These are phyloP conservation scores for Lecanicillium sp. DNA, from an alignment of 2,329 filamentous ascomycete species.

Conservation along the genomic window DNA sequence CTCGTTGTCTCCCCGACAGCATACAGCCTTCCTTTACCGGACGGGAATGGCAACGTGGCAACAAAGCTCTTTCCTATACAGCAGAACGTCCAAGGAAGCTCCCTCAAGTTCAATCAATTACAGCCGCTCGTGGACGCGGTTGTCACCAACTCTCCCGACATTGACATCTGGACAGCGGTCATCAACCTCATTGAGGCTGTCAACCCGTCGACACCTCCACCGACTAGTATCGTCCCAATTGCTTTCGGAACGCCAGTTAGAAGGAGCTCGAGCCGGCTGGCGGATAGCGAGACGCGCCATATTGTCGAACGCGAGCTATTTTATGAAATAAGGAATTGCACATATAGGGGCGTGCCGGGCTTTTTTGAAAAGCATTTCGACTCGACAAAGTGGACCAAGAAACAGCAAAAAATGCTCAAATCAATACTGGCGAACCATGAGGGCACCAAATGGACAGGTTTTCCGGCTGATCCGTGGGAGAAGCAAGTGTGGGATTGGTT, in stretches of 20 bases:
- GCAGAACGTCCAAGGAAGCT: conserved; percentile 4
- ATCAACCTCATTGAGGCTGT: conserved; percentile 6
- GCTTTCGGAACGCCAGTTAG: conserved; percentile 6
- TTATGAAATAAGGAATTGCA: conserved; percentile 6
- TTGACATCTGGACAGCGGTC: conserved; percentile 7
- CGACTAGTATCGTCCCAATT: conserved; percentile 4
- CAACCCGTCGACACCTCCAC: conserved; percentile 4
- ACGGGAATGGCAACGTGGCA: conserved; percentile 3
- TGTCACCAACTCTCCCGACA: conserved; percentile 4
- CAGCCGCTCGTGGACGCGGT: conserved; percentile 3
- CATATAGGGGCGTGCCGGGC: conserved; percentile 4
- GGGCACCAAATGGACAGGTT: conserved; percentile 2
- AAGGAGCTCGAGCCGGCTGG: conserved; percentile 7
- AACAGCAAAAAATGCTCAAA: conserved; percentile 7
- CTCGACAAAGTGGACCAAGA: conserved; percentile 5
- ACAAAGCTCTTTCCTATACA: conserved; percentile 1
- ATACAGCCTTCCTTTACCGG: conserved; percentile 5
- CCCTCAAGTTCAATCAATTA: conserved; percentile 2
- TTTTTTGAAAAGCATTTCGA: conserved; percentile 9
- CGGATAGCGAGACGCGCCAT: conserved; percentile 7
- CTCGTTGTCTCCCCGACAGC: conserved; percentile 5
- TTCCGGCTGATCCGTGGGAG: conserved; percentile 4
- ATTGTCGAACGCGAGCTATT: conserved; percentile 9
- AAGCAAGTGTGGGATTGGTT: conserved; percentile 6
- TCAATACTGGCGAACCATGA: conserved; percentile 4